These are phyloP conservation scores for Termitomyces sp. DNA, from an alignment of 768 basidiomycete genomes.

Conservation along the genomic window DNA sequence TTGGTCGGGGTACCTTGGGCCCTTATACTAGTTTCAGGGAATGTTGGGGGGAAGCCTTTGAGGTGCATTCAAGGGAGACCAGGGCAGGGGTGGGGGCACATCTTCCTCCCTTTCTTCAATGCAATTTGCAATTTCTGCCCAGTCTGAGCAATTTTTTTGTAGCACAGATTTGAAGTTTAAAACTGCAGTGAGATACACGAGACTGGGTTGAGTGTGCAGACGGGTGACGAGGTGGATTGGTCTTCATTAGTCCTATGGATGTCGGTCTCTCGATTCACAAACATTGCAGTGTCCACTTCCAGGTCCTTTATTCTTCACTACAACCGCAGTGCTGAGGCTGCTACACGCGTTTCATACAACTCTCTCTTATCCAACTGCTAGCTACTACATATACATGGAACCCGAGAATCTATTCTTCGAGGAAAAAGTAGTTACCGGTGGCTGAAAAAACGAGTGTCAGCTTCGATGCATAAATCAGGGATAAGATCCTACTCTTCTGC, in stretches of 20 bases:
- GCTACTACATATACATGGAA: constrained; percentile 4
- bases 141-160: background rate
- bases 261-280: background rate
- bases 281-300: no score
- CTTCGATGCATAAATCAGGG: background rate
- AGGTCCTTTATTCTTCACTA: background rate
- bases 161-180: background rate
- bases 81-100: no score
- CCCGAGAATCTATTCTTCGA: constrained; percentile 58
- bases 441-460: constrained; percentile 35
- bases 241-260: no score
- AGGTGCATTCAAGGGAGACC: no score
- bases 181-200: background rate
- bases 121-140: no score
- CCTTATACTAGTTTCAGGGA: no score
- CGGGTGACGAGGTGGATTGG: background rate
- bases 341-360: background rate
- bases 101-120: no score
- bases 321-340: background rate
- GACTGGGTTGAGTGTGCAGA: background rate
- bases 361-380: background rate
- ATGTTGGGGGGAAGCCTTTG: no score
- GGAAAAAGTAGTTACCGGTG: constrained; percentile 89
- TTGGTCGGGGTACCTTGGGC: no score
- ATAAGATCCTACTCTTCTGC: constrained; percentile 62